Percentiles rank a stretch among this genome's conserved stretches.
phyloP scores from a whole-genome alignment of 1,139 yeast species.

The Taiozyma sp. region DNA sequence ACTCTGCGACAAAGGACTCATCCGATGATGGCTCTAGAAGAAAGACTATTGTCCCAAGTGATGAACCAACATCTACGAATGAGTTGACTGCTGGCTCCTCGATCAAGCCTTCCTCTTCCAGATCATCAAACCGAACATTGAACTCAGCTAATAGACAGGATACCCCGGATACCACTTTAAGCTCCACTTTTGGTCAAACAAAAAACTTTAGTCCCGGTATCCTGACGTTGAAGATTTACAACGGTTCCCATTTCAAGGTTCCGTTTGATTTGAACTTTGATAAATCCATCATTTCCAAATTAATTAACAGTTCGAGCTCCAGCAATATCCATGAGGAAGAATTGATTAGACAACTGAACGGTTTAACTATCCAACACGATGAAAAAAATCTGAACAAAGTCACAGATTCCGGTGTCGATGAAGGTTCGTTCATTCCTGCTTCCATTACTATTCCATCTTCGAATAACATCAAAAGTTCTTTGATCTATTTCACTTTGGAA shows the following conservation, averaged over 20 bases:
- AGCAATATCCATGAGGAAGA: constrained; percentile 10
- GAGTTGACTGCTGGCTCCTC: background rate
- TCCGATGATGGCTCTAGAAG: constrained; percentile 2
- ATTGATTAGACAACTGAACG: constrained; percentile 12
- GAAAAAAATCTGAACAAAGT: constrained; percentile 16
- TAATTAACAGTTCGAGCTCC: constrained; percentile 15
- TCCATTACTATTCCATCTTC: constrained; percentile 55
- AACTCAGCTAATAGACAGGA: background rate
- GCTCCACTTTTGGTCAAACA: background rate
- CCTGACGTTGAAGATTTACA: constrained; percentile 62
- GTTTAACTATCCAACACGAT: constrained; percentile 19
- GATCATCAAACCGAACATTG: constrained; percentile 9
- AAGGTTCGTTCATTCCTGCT: constrained; percentile 50
- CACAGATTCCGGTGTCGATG: constrained; percentile 24
- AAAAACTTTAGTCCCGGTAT: constrained; percentile 52
- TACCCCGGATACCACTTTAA: constrained; percentile 4
- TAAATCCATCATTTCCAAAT: constrained; percentile 14
- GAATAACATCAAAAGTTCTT: constrained; percentile 40
- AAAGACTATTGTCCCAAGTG: constrained; percentile 7
- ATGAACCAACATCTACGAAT: background rate
- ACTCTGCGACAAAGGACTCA: background rate
- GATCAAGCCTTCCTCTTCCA: constrained; percentile 5
- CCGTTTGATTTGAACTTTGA: constrained; percentile 45
- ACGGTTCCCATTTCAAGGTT: constrained; percentile 52
- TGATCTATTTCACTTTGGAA: constrained; percentile 66